Evolutionary conservation across 805 yeast genomes (phyloP), one percentile per base, ranked within the genome.

Genomic region (Lipomyces yamadae): DNA sequence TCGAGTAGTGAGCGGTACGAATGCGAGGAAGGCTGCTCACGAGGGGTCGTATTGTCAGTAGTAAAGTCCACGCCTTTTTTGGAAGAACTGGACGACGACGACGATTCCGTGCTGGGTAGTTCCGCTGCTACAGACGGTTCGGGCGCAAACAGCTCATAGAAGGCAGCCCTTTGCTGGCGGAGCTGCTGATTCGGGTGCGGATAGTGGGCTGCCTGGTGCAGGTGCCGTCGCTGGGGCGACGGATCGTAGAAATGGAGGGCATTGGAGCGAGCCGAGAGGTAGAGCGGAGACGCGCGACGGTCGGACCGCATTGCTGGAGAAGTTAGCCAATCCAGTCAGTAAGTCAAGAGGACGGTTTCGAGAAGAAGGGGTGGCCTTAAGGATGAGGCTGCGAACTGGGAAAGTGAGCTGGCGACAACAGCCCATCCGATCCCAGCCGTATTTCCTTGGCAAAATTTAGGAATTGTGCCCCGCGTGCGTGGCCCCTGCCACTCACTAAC

Each of bases 241-340:
- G 70, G 69, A 55, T 66, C 70, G 65, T 68, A 70, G 65, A 70
- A 70, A 60, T 60, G 66, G 50, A 70, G 66, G 52, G 73, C 73
- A 54, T 70, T 70, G 30, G 72, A 70, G 61, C 70, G 64, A 10
- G 73, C 71, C n/a, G 73, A 70, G 60, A 70, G 69, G 18, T 58
- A 58, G 50, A 70, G 71, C 65, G 73, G 73, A 24, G 72, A 63
- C 30, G 70, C 65, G 50, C 67, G 62, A 32, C 65, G 61, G 58
- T 65, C 68, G 56, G 62, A 58, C 34, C 68, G 61, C 67, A 64
- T 64, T 24, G 32, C 39, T 42, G 35, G 53, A 35, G 37, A 24
- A 24, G 24, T 24, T 24, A 24, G 24, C 24, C 24, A 24, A 24
- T 24, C 24, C 24, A 24, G n/a, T n/a, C 3, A 42, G 24, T 11